Conservation (phyloP, 257 asterid genomes). For the Avicennia marina region DNA sequence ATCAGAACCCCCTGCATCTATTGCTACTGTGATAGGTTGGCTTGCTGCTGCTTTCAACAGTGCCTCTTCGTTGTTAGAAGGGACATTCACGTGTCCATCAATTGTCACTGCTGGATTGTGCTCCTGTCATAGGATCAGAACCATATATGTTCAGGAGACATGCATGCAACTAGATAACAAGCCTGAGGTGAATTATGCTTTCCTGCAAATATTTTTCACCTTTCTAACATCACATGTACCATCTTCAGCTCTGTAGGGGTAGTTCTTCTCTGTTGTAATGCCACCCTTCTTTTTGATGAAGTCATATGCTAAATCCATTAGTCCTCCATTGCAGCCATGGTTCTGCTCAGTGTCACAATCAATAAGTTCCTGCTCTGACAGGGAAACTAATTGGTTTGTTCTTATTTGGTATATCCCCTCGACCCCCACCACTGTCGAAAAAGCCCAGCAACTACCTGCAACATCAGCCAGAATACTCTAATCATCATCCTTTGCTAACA, state of each 20-base stretch:
- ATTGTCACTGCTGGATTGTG: conserved; percentile 48
- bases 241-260: conserved; percentile 69
- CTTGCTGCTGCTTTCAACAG: conserved; percentile 69
- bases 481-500: not conserved
- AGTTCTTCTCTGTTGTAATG: conserved; percentile 55
- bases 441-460: conserved; percentile 95
- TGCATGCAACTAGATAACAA: not conserved
- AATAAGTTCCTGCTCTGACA: conserved; percentile 86
- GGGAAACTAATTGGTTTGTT: conserved; percentile 53
- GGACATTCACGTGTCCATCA: conserved; percentile 71
- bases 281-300: conserved; percentile 69
- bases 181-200: not conserved
- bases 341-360: conserved; percentile 70
- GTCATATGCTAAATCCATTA: conserved; percentile 77
- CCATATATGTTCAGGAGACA: not conserved
- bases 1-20: conserved; percentile 67
- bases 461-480: not conserved
- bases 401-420: conserved; percentile 82
- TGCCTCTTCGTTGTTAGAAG: conserved; percentile 54
- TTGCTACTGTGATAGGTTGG: conserved; percentile 77
- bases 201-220: conserved; percentile 31
- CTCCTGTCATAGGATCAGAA: conserved; percentile 25
- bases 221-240: conserved; percentile 48
- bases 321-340: conserved; percentile 84
- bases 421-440: conserved; percentile 77